Conservation (phyloP, 371 early-diverging fungal genomes). For the Parasitella parasitica region DNA sequence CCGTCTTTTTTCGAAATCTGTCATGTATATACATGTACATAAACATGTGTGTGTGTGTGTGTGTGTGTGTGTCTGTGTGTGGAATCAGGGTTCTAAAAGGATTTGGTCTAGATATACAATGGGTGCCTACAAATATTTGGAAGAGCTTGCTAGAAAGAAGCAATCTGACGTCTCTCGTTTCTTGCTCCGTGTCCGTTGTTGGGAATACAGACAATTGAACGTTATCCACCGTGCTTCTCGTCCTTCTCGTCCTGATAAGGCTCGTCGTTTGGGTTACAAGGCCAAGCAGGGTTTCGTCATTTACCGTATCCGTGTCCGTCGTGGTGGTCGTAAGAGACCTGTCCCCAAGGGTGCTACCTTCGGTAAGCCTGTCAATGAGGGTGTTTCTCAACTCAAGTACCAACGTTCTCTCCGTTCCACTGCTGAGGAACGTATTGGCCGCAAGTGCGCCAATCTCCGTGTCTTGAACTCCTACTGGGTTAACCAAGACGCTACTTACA, state of each 20-base stretch:
- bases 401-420: conserved; percentile 89
- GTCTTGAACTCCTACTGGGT: conserved; percentile 99
- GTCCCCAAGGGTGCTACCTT: conserved; percentile 96
- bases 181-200: conserved; percentile 96
- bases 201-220: conserved; percentile 94
- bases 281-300: conserved; percentile 98
- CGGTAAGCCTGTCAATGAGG: conserved; percentile 98
- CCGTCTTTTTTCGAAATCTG: too few species aligned
- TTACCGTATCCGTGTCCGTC: conserved; percentile 97
- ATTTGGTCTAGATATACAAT: conserved; percentile 11
- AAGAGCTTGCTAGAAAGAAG: conserved; percentile 98
- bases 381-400: conserved; percentile 97
- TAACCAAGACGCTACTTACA: conserved; percentile 97
- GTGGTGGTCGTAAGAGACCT: conserved; percentile 97
- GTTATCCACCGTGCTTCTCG: conserved; percentile 97
- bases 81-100: neutral
- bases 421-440: conserved; percentile 98
- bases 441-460: conserved; percentile 92
- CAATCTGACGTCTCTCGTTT: conserved; percentile 99
- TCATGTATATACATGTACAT: too few species aligned
- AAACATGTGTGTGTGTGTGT: too few species aligned
- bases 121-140: conserved; percentile 92
- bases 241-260: conserved; percentile 99
- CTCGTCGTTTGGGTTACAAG: conserved; percentile 98
- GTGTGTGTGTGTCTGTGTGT: neutral